A percentile compares a stretch with the other conserved stretches of the same genome.
phyloP scores from a whole-genome alignment of 2,329 filamentous ascomycete species.

The Ceratocystis albifundus region DNA sequence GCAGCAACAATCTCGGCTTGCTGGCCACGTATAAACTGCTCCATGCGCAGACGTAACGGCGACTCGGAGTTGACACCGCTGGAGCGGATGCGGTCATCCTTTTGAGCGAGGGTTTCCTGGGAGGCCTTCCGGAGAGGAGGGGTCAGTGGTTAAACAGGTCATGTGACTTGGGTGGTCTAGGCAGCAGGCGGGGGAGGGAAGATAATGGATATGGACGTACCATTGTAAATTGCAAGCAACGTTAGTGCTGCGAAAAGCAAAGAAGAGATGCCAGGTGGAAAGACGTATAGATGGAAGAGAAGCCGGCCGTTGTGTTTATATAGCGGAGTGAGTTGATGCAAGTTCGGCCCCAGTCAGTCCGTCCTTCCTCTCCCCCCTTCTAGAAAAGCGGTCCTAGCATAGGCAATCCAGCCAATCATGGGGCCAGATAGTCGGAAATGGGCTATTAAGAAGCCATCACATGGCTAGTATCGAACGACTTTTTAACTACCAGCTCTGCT shows the following conservation, averaged over 20 bases:
- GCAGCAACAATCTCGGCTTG: slow-evolving; percentile 77
- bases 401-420: neutral
- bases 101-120: slow-evolving; percentile 38
- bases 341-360: neutral
- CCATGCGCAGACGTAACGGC: slow-evolving; percentile 96
- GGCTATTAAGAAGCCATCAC: no score
- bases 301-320: neutral
- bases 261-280: neutral
- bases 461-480: slow-evolving; percentile 6
- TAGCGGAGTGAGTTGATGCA: neutral
- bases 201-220: neutral
- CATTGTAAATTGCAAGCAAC: neutral
- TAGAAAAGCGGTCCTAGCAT: neutral
- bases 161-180: neutral
- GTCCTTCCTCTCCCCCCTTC: neutral
- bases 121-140: slow-evolving; percentile 15
- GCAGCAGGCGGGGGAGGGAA: neutral
- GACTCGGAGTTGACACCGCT: slow-evolving; percentile 62
- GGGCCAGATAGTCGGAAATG: neutral
- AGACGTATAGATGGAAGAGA: neutral
- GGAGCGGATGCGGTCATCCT: slow-evolving; percentile 61
- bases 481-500: neutral
- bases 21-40: slow-evolving; percentile 86
- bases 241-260: neutral
- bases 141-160: neutral